phyloP scores from a whole-genome alignment of 2,329 filamentous ascomycete genomes.

The Venturia asperata region DNA sequence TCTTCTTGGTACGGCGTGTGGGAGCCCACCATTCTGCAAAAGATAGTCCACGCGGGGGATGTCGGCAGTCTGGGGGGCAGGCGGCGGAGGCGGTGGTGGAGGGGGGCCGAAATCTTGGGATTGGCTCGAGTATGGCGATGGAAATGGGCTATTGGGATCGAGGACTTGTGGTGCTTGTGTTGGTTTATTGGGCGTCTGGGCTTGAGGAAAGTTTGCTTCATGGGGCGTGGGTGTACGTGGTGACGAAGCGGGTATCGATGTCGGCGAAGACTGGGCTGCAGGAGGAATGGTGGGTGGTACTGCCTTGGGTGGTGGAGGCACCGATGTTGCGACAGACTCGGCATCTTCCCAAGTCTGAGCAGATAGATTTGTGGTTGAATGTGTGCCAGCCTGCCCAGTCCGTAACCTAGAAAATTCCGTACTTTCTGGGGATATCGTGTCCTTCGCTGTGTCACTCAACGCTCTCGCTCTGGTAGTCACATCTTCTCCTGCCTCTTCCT shows the following conservation, averaged over 20 bases:
- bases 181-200: constrained; percentile 28
- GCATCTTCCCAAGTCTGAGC: constrained; percentile 32
- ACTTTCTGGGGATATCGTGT: neutral
- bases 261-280: constrained; percentile 35
- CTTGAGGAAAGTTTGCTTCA: constrained; percentile 32
- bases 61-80: constrained; percentile 60
- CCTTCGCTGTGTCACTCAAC: constrained; percentile 1
- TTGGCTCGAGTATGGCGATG: constrained; percentile 16
- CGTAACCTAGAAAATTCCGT: neutral
- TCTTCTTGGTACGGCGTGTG: constrained; percentile 62
- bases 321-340: constrained; percentile 42
- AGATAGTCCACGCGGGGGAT: constrained; percentile 86
- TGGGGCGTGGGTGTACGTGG: constrained; percentile 39
- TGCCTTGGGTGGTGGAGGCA: constrained; percentile 28
- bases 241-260: constrained; percentile 38
- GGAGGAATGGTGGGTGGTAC: constrained; percentile 23
- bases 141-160: constrained; percentile 27
- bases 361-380: constrained; percentile 24
- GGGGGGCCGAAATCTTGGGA: constrained; percentile 33
- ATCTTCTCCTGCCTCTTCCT: neutral
- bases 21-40: constrained; percentile 77
- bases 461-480: constrained; percentile 1
- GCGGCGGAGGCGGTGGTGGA: constrained; percentile 61
- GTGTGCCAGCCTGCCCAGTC: constrained; percentile 14
- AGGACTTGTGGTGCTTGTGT: constrained; percentile 39